Evolutionary conservation across 305 asterid species (phyloP), one percentile per base, ranked within the genome.

Genomic region (Solanum hybrid): DNA sequence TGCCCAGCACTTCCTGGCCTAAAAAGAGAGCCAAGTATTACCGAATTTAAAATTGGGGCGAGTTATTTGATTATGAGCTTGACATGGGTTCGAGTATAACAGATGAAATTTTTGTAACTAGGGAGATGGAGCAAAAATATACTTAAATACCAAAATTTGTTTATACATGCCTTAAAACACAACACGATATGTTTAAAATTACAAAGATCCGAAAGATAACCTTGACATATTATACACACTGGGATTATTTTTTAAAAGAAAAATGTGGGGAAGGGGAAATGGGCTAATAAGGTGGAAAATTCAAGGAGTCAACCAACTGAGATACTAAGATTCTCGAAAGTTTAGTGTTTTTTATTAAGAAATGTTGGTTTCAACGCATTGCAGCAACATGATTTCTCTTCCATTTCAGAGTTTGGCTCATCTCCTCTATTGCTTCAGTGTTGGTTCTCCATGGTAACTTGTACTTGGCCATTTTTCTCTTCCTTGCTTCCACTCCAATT

Each of bases 401-500:
- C 87, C 87, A 82, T 82, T 82, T 82, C 29, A 82, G 87, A 29
- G 87, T 82, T 29, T 45, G 87, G 87, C 35, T 34, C 87, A 19
- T 82, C 38, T 45, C 40, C 19, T 82, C 73, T 45, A 17, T 45
- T 10, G 87, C 73, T 45, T 29, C 40, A 45, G 73, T 45, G 87
- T 27, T 81, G 14, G 73, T 51, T 82, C 19, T 82, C 73, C 73
- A 82, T 29, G 87, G 40, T 82, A 82, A 45, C 78, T 89, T 91
- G 77, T 66, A 69, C 35, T 87, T 82, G n/a, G 88, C 93, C 79
- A 90, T 77, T 81, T 32, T 89, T 90, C 86, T 45, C 73, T 90
- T 91, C 89, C 86, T 90, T 76, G 90, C 91, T 34, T 88, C 78
- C 86, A 90, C 78, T 42, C 91, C 90, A 5, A 87, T 19, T 5